Evolutionary conservation across 805 yeast species (phyloP).

Genomic region (Ogataea allantospora): DNA sequence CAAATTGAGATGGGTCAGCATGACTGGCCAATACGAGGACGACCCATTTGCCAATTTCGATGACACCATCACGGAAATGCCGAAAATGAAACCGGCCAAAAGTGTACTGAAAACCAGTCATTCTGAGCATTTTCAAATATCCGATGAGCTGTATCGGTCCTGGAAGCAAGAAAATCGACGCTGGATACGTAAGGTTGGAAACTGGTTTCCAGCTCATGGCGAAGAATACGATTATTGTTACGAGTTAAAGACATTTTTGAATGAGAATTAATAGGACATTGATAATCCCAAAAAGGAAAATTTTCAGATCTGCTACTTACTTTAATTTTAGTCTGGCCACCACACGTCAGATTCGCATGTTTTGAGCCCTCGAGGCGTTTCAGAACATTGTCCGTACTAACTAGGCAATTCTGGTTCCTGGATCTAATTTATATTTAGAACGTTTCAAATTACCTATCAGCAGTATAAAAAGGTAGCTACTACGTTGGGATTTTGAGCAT

Average conservation of each 20-base stretch:
- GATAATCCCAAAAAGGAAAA: slow-evolving; percentile 18
- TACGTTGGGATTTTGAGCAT: not conserved
- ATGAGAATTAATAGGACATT: slow-evolving; percentile 22
- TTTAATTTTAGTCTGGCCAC: not conserved
- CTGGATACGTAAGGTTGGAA: slow-evolving; percentile 36
- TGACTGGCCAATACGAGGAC: slow-evolving; percentile 40
- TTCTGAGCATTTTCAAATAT: slow-evolving; percentile 19
- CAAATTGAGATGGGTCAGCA: slow-evolving; percentile 57
- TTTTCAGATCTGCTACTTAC: slow-evolving; percentile 10
- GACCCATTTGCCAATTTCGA: slow-evolving; percentile 52
- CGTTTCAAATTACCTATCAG: slow-evolving; percentile 8
- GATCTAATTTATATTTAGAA: not conserved
- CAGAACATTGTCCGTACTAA: not conserved
- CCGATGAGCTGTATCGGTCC: slow-evolving; percentile 26
- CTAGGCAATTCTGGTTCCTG: not conserved
- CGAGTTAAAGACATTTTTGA: slow-evolving; percentile 31
- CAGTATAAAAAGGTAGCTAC: slow-evolving; percentile 7
- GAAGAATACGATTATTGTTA: slow-evolving; percentile 29
- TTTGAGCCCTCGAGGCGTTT: not conserved
- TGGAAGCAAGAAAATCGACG: slow-evolving; percentile 35
- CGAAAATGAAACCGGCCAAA: slow-evolving; percentile 10
- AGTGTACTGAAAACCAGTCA: not conserved
- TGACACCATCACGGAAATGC: slow-evolving; percentile 21
- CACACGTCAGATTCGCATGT: not conserved
- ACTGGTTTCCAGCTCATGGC: slow-evolving; percentile 35